Base-by-base conservation (phyloP, 192 early-diverging fungal species). In the Lunasporangiospora selenospora region DNA sequence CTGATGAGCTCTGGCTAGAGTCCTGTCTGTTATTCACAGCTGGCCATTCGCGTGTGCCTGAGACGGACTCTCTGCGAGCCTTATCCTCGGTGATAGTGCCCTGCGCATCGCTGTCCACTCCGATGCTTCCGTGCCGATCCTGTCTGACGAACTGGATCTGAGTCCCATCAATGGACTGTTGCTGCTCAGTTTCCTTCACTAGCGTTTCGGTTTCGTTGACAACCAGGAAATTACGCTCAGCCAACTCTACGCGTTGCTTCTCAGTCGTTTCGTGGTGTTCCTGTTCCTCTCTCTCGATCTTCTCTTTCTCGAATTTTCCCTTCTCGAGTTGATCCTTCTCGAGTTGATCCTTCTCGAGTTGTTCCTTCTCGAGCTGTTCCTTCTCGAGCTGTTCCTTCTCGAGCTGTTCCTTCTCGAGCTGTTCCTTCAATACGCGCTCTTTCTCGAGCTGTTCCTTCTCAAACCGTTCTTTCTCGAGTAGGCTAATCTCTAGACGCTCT, bases 71-170 rank as follows among this genome's bases (percentile, higher is more conserved):
- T 67, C 76, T 53, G 77, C 61, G 50, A 76, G 81, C 59, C 60
- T 66, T 5, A 76, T 77, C 19, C 79, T 70, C 43, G 77, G 77
- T 50, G 64, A 58, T 12, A 75, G 58, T 80, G 76, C 48, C 45
- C 76, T 51, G 58, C 69, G 40, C 53, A 61, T 11, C 61, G 57
- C 16, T 67, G 54, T 31, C 60, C 43, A 1, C 41, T 33, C 60
- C 31, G 46, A 16, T 39, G 39, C 62, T 62, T 76, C 67, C 4
- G 49, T 19, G n/a, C 55, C 42, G 23, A 75, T 58, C 26, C 30
- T 55, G 23, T 49, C 58, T 18, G 46, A 21, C 38, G 63, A 58
- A 23, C 70, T 53, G 31, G 66, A 57, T 52, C 58, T 50, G 31
- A 57, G 59, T n/a, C n/a, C n/a, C 47, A n/a, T n/a, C n/a, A n/a